These are phyloP conservation scores for Euptelea pleiosperma DNA, from an alignment of 164 flowering plant genomes.

Conservation along the genomic window DNA sequence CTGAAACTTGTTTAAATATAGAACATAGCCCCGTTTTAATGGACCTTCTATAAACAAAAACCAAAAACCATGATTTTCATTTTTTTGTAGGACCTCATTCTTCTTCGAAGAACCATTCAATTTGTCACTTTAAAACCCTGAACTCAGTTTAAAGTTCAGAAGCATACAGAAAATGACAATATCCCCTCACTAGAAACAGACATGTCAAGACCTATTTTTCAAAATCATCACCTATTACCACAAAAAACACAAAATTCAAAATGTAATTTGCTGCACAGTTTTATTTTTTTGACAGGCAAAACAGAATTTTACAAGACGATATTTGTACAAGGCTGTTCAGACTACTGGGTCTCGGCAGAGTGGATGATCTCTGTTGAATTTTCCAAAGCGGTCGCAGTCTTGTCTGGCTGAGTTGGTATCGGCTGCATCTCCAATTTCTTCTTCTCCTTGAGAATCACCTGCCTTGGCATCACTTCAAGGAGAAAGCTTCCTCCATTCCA, in stretches of 20 bases:
- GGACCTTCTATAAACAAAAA: too few species aligned
- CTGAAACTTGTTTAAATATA: too few species aligned
- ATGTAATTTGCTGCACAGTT: too few species aligned
- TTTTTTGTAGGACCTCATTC: too few species aligned
- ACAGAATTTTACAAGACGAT: constrained; percentile 11
- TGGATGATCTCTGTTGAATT: constrained; percentile 6
- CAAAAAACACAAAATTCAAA: background rate
- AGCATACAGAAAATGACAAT: too few species aligned
- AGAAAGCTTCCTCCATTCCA: constrained; percentile 97
- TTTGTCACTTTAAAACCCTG: too few species aligned
- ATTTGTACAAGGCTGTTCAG: constrained; percentile 14
- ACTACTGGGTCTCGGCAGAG: constrained; percentile 14
- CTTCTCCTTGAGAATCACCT: constrained; percentile 84
- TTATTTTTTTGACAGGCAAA: too few species aligned
- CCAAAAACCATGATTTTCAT: too few species aligned
- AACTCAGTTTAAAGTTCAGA: too few species aligned
- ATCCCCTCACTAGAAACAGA: too few species aligned
- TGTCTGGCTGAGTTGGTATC: constrained; percentile 14
- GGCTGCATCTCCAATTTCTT: constrained; percentile 63
- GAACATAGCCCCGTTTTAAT: too few species aligned
- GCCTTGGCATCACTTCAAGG: constrained; percentile 93
- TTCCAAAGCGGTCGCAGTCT: constrained; percentile 8
- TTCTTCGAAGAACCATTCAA: too few species aligned
- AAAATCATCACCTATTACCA: background rate
- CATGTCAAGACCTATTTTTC: constrained; percentile 1